These are phyloP conservation scores for Penicillium daleae DNA, from an alignment of 495 filamentous ascomycete species.

Conservation along the genomic window DNA sequence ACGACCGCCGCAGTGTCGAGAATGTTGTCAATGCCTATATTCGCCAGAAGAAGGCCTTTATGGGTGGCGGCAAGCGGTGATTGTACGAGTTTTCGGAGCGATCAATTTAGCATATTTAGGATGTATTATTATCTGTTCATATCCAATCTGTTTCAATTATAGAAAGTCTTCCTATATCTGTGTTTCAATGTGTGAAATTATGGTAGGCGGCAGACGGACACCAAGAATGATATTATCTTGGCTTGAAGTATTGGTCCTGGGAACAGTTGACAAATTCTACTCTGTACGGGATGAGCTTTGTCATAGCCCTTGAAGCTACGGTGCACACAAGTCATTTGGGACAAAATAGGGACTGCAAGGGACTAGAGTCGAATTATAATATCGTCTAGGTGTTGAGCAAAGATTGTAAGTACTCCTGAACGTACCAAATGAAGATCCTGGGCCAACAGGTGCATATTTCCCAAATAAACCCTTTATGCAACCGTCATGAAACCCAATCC, in stretches of 20 bases:
- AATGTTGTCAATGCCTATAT: conserved; percentile 71
- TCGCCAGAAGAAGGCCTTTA: conserved; percentile 58
- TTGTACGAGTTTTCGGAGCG: conserved; percentile 16
- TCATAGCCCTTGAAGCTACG: background rate
- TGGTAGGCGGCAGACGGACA: background rate
- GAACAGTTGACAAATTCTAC: background rate
- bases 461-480: background rate
- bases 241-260: background rate
- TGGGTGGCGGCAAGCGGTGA: conserved; percentile 37
- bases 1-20: conserved; percentile 72
- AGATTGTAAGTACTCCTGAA: background rate
- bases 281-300: background rate
- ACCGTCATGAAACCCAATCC: background rate
- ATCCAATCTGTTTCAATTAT: conserved; percentile 27
- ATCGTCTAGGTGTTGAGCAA: background rate
- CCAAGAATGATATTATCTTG: background rate
- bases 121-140: conserved; percentile 47
- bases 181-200: background rate
- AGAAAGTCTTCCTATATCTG: background rate
- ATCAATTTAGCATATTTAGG: conserved; percentile 34
- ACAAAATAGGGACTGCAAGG: background rate
- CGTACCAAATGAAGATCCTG: background rate
- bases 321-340: background rate
- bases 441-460: background rate
- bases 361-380: background rate